Conservation (phyloP, 2,329 filamentous ascomycete genomes). For the Huntiella bhutanensis region DNA sequence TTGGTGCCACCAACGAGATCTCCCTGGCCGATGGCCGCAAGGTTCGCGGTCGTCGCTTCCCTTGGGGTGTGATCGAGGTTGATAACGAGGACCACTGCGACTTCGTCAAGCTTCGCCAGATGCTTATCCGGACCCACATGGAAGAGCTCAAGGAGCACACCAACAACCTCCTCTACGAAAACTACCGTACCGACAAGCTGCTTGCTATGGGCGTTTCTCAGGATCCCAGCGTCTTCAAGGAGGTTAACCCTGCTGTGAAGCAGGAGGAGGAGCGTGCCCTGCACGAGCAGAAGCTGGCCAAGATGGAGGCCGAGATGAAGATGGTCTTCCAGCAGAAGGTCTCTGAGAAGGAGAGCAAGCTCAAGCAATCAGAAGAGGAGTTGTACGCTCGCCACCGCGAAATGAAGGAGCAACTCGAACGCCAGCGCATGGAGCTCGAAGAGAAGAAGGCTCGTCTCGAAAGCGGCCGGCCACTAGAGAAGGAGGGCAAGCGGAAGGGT, state of each 20-base stretch:
- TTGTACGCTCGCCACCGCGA: constrained; percentile 93
- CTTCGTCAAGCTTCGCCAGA: constrained; percentile 98
- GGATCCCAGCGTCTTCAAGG: constrained; percentile 98
- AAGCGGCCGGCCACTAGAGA: constrained; percentile 85
- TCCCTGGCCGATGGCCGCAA: constrained; percentile 80
- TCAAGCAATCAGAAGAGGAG: constrained; percentile 98
- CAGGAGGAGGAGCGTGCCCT: constrained; percentile 96
- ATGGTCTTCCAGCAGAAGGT: constrained; percentile 99
- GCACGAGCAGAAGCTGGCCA: constrained; percentile 98
- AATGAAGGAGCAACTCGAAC: constrained; percentile 98
- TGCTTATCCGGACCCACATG: constrained; percentile 99
- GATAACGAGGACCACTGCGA: constrained; percentile 99
- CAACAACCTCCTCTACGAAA: constrained; percentile 97
- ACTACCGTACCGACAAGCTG: constrained; percentile 99
- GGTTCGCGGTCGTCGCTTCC: constrained; percentile 88
- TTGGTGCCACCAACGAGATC: constrained; percentile 91
- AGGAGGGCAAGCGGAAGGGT: constrained; percentile 97
- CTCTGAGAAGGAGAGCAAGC: constrained; percentile 96
- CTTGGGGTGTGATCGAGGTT: constrained; percentile 96
- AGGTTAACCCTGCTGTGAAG: constrained; percentile 99
- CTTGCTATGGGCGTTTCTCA: constrained; percentile 96
- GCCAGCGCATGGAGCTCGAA: constrained; percentile 84
- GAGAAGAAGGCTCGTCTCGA: constrained; percentile 96
- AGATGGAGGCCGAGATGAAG: constrained; percentile 99
- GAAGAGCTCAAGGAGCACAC: constrained; percentile 99